Evolutionary conservation across 1,139 yeast genomes (phyloP).

Genomic region (Sugiyamaella xylanicola): DNA sequence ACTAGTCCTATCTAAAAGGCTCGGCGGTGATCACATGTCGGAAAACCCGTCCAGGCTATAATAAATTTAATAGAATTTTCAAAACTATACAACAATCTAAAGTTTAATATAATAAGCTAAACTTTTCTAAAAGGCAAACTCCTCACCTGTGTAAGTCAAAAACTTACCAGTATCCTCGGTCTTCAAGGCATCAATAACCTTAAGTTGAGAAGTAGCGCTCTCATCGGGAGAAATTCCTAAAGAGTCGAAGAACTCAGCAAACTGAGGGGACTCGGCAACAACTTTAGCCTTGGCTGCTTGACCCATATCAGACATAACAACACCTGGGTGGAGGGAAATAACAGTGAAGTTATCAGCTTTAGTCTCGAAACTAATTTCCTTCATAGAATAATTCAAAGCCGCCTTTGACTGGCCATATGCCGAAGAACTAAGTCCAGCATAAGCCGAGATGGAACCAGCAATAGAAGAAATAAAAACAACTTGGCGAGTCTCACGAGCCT

Average conservation of each 20-base stretch:
- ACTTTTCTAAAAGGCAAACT: constrained; percentile 36
- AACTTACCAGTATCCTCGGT: constrained; percentile 21
- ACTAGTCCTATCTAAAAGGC: no score
- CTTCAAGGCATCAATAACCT: constrained; percentile 17
- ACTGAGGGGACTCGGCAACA: neutral
- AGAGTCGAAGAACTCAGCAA: neutral
- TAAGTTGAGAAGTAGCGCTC: constrained; percentile 21
- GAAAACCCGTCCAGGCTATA: no score
- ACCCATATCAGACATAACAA: constrained; percentile 6
- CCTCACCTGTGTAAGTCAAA: constrained; percentile 18
- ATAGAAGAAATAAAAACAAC: constrained; percentile 32
- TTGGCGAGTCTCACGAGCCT: constrained; percentile 27
- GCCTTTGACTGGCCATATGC: constrained; percentile 11
- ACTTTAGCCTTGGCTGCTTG: neutral
- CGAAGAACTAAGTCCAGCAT: constrained; percentile 22
- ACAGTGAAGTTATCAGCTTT: constrained; percentile 27
- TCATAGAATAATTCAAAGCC: constrained; percentile 7
- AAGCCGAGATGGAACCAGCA: constrained; percentile 34
- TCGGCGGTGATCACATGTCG: no score
- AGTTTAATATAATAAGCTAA: neutral
- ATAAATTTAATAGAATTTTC: no score
- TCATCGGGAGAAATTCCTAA: constrained; percentile 11
- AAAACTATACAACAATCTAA: neutral
- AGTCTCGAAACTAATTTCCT: constrained; percentile 23
- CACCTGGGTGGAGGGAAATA: constrained; percentile 2